Conservation (phyloP, 495 filamentous ascomycete genomes). For the Hyphodiscus hymeniophilus region DNA sequence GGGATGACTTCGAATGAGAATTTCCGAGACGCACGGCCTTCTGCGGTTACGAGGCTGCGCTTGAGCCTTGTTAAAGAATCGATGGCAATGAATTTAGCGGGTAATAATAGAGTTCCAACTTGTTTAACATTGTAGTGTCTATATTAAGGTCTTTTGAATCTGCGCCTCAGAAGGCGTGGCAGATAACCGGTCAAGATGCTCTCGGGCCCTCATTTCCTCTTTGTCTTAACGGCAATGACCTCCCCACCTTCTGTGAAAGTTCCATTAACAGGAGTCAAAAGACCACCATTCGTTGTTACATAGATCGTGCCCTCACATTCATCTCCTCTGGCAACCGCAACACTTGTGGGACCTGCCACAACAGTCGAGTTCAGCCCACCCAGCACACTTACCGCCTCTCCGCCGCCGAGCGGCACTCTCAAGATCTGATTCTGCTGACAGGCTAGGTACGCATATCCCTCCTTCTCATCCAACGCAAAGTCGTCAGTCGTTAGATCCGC, state of each 20-base stretch:
- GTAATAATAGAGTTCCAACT: no score
- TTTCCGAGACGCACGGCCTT: no score
- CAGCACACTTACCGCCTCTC: constrained; percentile 19
- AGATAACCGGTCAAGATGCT: no score
- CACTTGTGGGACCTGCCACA: constrained; percentile 10
- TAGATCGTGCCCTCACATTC: not conserved
- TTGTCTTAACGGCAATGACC: constrained; percentile 11
- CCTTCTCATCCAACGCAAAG: constrained; percentile 22
- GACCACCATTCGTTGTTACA: constrained; percentile 10
- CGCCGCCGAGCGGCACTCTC: constrained; percentile 19
- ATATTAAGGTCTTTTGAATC: no score
- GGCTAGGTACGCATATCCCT: constrained; percentile 16
- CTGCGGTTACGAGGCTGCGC: no score
- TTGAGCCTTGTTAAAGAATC: no score
- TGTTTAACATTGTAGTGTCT: no score
- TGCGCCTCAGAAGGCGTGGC: no score
- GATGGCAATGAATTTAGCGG: no score
- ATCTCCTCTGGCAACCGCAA: constrained; percentile 4
- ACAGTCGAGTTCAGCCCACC: constrained; percentile 7
- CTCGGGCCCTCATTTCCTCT: no score
- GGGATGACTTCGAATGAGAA: no score
- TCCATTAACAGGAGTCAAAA: constrained; percentile 8
- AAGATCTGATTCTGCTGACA: constrained; percentile 5
- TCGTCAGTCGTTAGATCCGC: constrained; percentile 18
- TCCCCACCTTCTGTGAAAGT: constrained; percentile 13